A percentile compares a stretch with the other conserved stretches of the same genome.
These are phyloP conservation scores for Globisporangium acanthophoron DNA, from an alignment of 352 stramenopile species.

Conservation along the genomic window DNA sequence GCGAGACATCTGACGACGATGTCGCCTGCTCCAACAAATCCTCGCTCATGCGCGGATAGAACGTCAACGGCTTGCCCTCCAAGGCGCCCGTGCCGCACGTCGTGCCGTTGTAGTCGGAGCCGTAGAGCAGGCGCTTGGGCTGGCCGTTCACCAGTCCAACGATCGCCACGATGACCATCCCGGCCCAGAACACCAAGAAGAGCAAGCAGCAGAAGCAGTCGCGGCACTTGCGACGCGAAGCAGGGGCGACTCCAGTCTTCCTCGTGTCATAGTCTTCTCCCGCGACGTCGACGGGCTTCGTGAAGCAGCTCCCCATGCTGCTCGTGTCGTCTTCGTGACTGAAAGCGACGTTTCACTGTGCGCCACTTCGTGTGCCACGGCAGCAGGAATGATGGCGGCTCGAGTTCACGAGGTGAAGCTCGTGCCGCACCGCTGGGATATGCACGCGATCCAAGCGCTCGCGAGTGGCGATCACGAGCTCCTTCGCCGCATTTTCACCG, in stretches of 20 bases:
- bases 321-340: no score
- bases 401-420: slow-evolving; percentile 19
- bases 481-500: slow-evolving; percentile 30
- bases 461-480: slow-evolving; percentile 22
- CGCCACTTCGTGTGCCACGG: neutral
- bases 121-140: slow-evolving; percentile 63
- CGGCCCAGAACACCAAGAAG: slow-evolving; percentile 72
- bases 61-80: slow-evolving; percentile 32
- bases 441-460: slow-evolving; percentile 52
- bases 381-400: neutral
- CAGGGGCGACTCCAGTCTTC: slow-evolving; percentile 44
- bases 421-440: slow-evolving; percentile 44
- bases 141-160: slow-evolving; percentile 60
- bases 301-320: slow-evolving; percentile 70
- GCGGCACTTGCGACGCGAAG: slow-evolving; percentile 51
- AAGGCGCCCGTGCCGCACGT: slow-evolving; percentile 53
- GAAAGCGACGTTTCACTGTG: no score
- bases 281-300: slow-evolving; percentile 34
- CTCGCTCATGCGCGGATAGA: slow-evolving; percentile 75
- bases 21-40: slow-evolving; percentile 59
- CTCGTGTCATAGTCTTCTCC: slow-evolving; percentile 15
- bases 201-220: slow-evolving; percentile 62
- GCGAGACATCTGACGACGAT: slow-evolving; percentile 30
- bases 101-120: slow-evolving; percentile 67
- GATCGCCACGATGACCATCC: slow-evolving; percentile 54